Evolutionary conservation across 306 rosid species (phyloP), one percentile per base, ranked within the genome.

Genomic region (Datisca glomerata): DNA sequence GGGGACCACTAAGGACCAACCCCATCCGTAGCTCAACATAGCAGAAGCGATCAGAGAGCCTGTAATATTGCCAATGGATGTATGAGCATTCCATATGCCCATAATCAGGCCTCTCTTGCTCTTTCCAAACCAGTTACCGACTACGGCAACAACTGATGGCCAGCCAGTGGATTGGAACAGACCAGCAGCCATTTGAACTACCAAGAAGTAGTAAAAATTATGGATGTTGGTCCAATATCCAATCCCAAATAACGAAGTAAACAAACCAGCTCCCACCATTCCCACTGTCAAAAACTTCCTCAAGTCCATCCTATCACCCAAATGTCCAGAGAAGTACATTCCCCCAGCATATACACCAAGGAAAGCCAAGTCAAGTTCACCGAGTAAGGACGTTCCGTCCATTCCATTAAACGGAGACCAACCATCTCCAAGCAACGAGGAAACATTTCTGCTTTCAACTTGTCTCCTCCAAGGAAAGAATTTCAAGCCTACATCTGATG

Each of bases 31-130:
- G 57, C 51, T 42, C 81, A 91, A 56, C 59, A 91, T 25, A 38
- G 94, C 86, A 17, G 98, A 91, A 45, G 85, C 98, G 42, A 84
- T 51, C 63, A 91, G 48, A 35, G 98, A 91, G 44, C 98, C 98
- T 1, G 85, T 45, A 61, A 91, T 91, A 60, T 91, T 91, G 53
- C 98, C 96, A 47, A 91, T 18, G 13, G 98, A 91, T 45, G 98
- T 91, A 49, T 85, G 98, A 32, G 98, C 96, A 80, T 91, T 91
- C 98, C 98, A 91, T 44, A 85, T 78, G 13, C 98, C 98, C 98
- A 91, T 84, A 51, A 91, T 91, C 43, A 91, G 49, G 20, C 98
- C 98, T 62, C 98, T 85, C 75, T 85, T 91, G 60, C 65, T 71
- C 80, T 91, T 91, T 24, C 96, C 96, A 58, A 91, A 91, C 98